These are phyloP conservation scores for Parmales sp. DNA, from an alignment of 108 stramenopile genomes.

Conservation along the genomic window DNA sequence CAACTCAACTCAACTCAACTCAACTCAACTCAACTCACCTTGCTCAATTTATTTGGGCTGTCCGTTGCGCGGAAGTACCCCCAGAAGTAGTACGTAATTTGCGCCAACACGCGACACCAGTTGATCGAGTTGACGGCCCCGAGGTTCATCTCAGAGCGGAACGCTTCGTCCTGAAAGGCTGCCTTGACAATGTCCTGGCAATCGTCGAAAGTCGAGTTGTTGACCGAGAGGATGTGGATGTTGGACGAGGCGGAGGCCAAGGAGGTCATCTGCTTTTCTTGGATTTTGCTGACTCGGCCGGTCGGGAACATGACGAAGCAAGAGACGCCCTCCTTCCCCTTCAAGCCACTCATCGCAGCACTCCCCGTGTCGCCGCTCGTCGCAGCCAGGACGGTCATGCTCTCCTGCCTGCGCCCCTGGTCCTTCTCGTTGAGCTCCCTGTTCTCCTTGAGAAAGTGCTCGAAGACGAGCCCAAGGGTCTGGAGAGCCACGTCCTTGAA, in stretches of 20 bases:
- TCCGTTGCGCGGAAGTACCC: constrained; percentile 83
- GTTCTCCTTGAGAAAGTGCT: constrained; percentile 86
- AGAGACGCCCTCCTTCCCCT: constrained; percentile 90
- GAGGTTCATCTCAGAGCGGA: constrained; percentile 78
- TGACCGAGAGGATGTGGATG: constrained; percentile 86
- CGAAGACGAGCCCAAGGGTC: constrained; percentile 98
- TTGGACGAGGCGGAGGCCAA: constrained; percentile 77
- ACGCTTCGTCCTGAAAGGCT: constrained; percentile 72
- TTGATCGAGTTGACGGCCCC: constrained; percentile 98
- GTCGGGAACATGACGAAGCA: constrained; percentile 95
- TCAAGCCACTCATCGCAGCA: constrained; percentile 93
- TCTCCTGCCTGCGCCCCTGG: constrained; percentile 73
- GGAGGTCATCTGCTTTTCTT: constrained; percentile 98
- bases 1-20: too few species aligned
- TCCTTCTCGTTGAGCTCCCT: too few species aligned
- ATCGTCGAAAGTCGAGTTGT: constrained; percentile 90
- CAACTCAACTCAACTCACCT: too few species aligned
- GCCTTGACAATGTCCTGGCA: constrained; percentile 98
- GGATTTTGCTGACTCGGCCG: constrained; percentile 86
- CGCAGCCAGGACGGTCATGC: constrained; percentile 85
- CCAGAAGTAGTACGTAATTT: constrained; percentile 99
- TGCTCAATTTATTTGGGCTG: too few species aligned
- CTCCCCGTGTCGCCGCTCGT: constrained; percentile 92
- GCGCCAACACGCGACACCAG: constrained; percentile 96
- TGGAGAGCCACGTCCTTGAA: constrained; percentile 99